A percentile compares a stretch with the other conserved stretches of the same genome.
These are phyloP conservation scores for Trapa bicornis DNA, from an alignment of 345 rosid species.

Conservation along the genomic window DNA sequence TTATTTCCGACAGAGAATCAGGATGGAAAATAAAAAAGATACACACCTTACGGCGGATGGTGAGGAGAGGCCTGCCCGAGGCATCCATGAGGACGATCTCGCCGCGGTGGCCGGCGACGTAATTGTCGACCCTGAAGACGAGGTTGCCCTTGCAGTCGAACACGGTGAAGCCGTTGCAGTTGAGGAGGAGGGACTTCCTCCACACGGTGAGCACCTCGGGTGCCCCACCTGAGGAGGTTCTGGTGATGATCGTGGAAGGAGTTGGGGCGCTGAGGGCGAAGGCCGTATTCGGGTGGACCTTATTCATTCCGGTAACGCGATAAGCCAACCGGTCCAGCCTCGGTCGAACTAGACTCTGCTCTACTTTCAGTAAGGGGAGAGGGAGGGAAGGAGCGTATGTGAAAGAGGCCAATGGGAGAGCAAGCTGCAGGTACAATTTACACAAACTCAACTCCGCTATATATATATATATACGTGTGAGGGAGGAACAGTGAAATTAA, in stretches of 20 bases:
- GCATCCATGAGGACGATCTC: conserved; percentile 89
- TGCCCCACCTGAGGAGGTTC: conserved; percentile 7
- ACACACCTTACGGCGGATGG: conserved; percentile 67
- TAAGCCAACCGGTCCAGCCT: not conserved
- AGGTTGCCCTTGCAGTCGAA: conserved; percentile 62
- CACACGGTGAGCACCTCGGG: conserved; percentile 60
- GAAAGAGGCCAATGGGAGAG: not conserved
- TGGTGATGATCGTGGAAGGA: not conserved
- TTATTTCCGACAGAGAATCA: no score
- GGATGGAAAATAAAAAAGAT: no score
- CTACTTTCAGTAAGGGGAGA: not conserved
- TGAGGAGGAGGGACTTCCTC: conserved; percentile 87
- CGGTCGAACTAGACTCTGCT: not conserved
- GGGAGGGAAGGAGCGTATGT: not conserved
- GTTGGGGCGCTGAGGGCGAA: not conserved
- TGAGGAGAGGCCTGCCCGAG: conserved; percentile 75
- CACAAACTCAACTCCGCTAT: not conserved
- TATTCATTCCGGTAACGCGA: conserved; percentile 34
- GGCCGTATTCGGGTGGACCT: conserved; percentile 47
- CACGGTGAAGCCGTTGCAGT: conserved; percentile 91
- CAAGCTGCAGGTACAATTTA: not conserved
- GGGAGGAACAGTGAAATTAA: no score
- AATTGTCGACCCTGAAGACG: conserved; percentile 76
- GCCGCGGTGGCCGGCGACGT: conserved; percentile 37
- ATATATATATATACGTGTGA: no score